These are phyloP conservation scores for Dendrobium nobile DNA, from an alignment of 106 monocot species.

Conservation along the genomic window DNA sequence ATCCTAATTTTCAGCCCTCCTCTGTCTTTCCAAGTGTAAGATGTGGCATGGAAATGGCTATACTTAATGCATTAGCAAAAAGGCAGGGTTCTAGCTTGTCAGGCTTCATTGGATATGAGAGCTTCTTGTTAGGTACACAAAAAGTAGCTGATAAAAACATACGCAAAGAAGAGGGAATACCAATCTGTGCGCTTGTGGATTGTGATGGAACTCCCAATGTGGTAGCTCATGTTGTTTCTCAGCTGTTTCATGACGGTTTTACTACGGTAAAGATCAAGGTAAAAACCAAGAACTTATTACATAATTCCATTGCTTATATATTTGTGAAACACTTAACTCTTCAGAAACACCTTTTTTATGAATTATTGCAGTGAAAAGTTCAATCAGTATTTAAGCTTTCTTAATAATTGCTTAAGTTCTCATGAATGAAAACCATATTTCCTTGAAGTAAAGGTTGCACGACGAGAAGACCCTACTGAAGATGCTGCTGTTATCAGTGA, in stretches of 20 bases:
- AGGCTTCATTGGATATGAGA: constrained; percentile 30
- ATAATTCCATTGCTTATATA: not conserved
- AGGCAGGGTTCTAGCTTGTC: constrained; percentile 25
- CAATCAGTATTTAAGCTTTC: not conserved
- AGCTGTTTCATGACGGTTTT: constrained; percentile 71
- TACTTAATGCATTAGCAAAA: constrained; percentile 69
- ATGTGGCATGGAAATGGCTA: constrained; percentile 90
- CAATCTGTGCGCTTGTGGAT: constrained; percentile 84
- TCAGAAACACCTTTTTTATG: not conserved
- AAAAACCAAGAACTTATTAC: constrained; percentile 2
- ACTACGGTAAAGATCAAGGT: constrained; percentile 85
- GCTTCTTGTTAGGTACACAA: constrained; percentile 10
- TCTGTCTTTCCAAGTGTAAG: constrained; percentile 88
- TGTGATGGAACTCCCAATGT: constrained; percentile 58
- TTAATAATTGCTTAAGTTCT: not conserved
- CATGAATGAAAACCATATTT: not conserved
- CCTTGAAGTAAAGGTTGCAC: constrained; percentile 62
- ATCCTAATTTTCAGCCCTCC: constrained; percentile 45
- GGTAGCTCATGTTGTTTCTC: constrained; percentile 64
- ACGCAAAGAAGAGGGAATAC: constrained; percentile 25
- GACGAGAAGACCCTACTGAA: constrained; percentile 59
- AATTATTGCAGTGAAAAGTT: not conserved
- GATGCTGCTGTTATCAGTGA: constrained; percentile 69
- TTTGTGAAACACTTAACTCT: not conserved
- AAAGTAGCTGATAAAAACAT: constrained; percentile 8